These are phyloP conservation scores for Termitomyces sp. DNA, from an alignment of 768 basidiomycete genomes.

Conservation along the genomic window DNA sequence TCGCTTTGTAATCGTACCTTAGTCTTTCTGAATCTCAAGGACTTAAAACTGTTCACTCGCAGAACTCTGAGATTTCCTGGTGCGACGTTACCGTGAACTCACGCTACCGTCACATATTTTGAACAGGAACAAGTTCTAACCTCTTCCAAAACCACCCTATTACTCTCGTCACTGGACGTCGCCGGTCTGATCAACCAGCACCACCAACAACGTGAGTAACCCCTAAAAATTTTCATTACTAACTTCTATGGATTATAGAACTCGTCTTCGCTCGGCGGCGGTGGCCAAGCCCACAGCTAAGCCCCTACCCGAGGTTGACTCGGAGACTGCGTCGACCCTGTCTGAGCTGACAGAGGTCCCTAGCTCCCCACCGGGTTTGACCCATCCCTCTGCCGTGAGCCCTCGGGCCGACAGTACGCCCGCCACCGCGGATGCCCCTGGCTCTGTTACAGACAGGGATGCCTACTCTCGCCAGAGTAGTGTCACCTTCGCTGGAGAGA, in stretches of 20 bases:
- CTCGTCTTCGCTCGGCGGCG: background rate
- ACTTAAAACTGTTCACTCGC: too few species aligned
- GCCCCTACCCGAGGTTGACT: background rate
- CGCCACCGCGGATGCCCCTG: background rate
- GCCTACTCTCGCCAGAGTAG: too few species aligned
- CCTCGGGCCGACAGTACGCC: background rate
- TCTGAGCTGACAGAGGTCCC: background rate
- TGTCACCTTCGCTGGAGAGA: too few species aligned
- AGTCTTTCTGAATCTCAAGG: too few species aligned
- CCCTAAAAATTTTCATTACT: background rate
- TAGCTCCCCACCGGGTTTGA: background rate
- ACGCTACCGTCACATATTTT: background rate
- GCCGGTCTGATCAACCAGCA: background rate
- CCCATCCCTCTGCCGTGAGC: background rate
- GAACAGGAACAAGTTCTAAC: background rate
- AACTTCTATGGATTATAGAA: background rate
- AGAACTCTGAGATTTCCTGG: background rate
- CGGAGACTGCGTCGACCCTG: rapidly evolving
- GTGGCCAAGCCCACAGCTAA: background rate
- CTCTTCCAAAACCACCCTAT: too few species aligned
- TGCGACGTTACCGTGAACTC: background rate
- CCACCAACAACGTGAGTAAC: background rate
- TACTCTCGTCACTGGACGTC: background rate
- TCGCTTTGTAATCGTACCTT: too few species aligned
- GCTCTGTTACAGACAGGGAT: background rate